phyloP scores from a whole-genome alignment of 2,329 filamentous ascomycete genomes.

The Colletotrichum godetiae region DNA sequence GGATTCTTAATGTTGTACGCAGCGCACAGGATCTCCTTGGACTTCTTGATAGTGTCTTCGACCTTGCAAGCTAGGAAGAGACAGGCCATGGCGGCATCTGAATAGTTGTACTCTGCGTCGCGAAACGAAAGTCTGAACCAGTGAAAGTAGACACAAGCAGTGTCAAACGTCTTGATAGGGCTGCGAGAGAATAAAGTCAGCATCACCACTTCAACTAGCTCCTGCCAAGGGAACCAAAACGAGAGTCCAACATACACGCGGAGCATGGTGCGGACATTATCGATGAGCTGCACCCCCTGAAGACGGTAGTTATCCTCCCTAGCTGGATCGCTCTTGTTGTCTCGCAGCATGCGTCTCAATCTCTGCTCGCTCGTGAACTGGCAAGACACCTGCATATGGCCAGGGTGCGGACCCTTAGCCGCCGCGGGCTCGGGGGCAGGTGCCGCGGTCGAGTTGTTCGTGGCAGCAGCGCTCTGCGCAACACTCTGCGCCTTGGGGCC shows the following conservation, averaged over 20 bases:
- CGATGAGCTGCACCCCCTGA: slow-evolving; percentile 89
- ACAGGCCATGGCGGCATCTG: slow-evolving; percentile 88
- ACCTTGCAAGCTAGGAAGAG: slow-evolving; percentile 96
- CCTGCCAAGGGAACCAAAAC: neutral
- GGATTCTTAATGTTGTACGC: slow-evolving; percentile 84
- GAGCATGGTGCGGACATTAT: slow-evolving; percentile 82
- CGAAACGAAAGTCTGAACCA: slow-evolving; percentile 88
- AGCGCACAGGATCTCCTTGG: slow-evolving; percentile 89
- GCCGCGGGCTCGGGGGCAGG: slow-evolving; percentile 12
- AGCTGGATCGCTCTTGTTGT: slow-evolving; percentile 77
- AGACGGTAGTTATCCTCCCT: slow-evolving; percentile 85
- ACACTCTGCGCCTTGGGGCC: slow-evolving; percentile 32
- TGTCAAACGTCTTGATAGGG: slow-evolving; percentile 91
- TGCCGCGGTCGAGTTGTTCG: slow-evolving; percentile 6
- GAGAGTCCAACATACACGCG: slow-evolving; percentile 72
- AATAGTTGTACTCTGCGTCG: slow-evolving; percentile 86
- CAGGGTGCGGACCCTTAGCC: slow-evolving; percentile 56
- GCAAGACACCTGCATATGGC: slow-evolving; percentile 60
- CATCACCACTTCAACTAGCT: neutral
- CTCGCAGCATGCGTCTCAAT: slow-evolving; percentile 78
- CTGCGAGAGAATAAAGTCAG: slow-evolving; percentile 53
- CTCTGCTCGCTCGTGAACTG: slow-evolving; percentile 87
- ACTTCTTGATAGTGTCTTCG: slow-evolving; percentile 98
- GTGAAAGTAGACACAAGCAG: slow-evolving; percentile 92
- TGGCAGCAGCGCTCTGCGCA: slow-evolving; percentile 21